Conservation (phyloP, 305 asterid species). For the Plantago lanceolata region DNA sequence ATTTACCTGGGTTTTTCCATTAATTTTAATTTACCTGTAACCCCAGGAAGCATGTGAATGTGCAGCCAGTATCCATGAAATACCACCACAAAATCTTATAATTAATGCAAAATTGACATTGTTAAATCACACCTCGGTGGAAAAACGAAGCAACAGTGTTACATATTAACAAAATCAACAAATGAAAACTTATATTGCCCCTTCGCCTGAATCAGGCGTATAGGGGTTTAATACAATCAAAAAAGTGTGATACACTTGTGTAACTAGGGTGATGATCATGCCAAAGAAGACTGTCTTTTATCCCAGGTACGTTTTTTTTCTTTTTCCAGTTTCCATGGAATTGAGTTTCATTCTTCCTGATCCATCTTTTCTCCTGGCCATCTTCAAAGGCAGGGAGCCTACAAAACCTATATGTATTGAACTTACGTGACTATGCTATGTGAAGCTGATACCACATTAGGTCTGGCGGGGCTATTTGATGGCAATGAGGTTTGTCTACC, state of each 20-base stretch:
- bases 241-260: constrained; percentile 9
- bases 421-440: constrained; percentile 7
- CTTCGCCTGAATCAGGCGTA: not conserved
- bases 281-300: not conserved
- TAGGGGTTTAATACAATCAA: constrained; percentile 5
- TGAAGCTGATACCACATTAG: constrained; percentile 19
- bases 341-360: not conserved
- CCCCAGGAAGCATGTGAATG: not conserved
- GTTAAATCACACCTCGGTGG: not conserved
- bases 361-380: not conserved
- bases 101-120: not conserved
- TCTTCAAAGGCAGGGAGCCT: not conserved
- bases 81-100: constrained; percentile 11
- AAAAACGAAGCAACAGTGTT: not conserved
- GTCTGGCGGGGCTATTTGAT: constrained; percentile 26
- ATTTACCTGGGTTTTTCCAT: not conserved
- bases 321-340: not conserved
- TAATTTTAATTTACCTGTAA: not conserved
- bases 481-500: constrained; percentile 31
- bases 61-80: not conserved
- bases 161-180: constrained; percentile 17
- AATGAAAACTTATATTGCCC: constrained; percentile 3
- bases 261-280: not conserved
- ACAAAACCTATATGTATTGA: constrained; percentile 1
- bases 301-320: constrained; percentile 1